Evolutionary conservation across 1,284 basidiomycete genomes (phyloP), one percentile per base, ranked within the genome.

Genomic region (Agaricales sp.): DNA sequence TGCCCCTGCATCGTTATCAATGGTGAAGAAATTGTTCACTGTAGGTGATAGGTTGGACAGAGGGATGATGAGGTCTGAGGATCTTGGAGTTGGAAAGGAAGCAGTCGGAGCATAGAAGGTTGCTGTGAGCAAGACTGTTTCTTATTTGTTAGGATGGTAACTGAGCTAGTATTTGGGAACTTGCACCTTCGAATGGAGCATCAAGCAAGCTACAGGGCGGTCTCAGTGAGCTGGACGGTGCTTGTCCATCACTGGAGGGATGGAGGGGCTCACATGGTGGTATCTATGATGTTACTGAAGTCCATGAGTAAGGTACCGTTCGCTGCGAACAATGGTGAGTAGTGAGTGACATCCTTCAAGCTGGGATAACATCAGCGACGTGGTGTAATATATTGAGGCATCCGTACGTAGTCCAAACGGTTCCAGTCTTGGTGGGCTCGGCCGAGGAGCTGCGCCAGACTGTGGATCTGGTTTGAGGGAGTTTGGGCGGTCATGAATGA

Each of bases 391-490:
- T 30, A 16, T n/a, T 12, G 22, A 13, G 13, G 45, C 21, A 47
- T 19, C 23, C 58, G 46, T 51, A 62, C 61, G 58, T 65, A 54
- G 47, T 69, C 69, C 67, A 69, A 55, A 57, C 62, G 54, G 59
- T 70, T 53, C 53, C 68, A 46, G 55, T 65, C 55, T 57, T 62
- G 46, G 68, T 68, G 3, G 69, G 69, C 50, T 71, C 68, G 2
- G 68, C 67, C 22, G 67, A 69, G 2, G 67, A 68, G 4, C 62
- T 67, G 18, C 68, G 62, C 68, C 68, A 70, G 47, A 70, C 67
- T 68, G 37, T 38, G 20, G 4, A 19, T 11, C 35, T 24, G n/a
- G n/a, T n/a, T n/a, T n/a, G n/a, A n/a, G n/a, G n/a, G n/a, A n/a
- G n/a, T n/a, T n/a, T n/a, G n/a, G n/a, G n/a, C n/a, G n/a, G n/a